Base-by-base conservation (phyloP, 106 monocot genomes). In the Allium cepa region DNA sequence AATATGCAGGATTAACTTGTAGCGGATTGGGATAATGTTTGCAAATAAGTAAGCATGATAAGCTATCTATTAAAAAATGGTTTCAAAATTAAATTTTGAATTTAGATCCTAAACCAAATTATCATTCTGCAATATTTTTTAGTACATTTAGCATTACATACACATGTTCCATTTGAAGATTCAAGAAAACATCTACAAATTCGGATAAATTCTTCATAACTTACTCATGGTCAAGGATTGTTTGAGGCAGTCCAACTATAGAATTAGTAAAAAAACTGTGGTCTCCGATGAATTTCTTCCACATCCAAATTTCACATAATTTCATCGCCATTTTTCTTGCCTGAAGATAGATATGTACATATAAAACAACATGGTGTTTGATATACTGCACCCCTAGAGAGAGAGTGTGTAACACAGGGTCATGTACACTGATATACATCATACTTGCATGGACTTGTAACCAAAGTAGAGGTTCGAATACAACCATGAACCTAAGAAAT, bases 201-300 rank as follows among this genome's bases (percentile, higher is more conserved):
- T 57, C 57, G 7, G 57, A 57, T 15, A 6, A 11, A 9, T 13
- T 57, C 57, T 15, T 15, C 17, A 5, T 4, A 46, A 77, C 91
- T 80, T 84, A 97, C 96, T 92, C 92, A 64, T 97, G 96, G 27
- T 92, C 92, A 68, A 72, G 69, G 69, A 97, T 97, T 26, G 77
- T 79, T 76, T 74, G 88, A 9, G 88, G 86, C 49, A 89, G 67
- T 22, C 78, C 79, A 10, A 60, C 17, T 57, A 69, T 50, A 53
- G 74, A 66, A 17, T 63, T 56, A 12, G 76, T 52, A 77, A 70
- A 64, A 64, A 97, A 97, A 22, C 14, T 53, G 58, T 17, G 92
- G 92, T 50, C 96, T 75, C 8, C 82, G 83, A 58, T 82, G 92
- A 68, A 92, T 97, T 65, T 92, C 96, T 50, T 82, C 85, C 48